Percentiles rank a stretch among this genome's conserved stretches.
Evolutionary conservation across 1,284 basidiomycete genomes (phyloP).

Genomic region (Naganishia sp.): DNA sequence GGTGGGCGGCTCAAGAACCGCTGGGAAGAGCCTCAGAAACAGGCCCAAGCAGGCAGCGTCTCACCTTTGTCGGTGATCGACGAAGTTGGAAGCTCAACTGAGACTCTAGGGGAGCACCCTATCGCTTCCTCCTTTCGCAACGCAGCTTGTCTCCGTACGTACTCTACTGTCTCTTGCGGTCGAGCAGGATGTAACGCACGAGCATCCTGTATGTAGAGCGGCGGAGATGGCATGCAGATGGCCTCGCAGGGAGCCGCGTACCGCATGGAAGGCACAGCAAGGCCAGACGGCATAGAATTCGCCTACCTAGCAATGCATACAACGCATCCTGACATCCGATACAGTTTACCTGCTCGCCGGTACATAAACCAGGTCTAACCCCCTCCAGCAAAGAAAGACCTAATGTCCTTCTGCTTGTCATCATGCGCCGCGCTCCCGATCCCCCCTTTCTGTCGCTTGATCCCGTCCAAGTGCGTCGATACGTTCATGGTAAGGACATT

Average conservation of each 20-base stretch:
- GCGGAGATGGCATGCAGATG: too few relatives aligned
- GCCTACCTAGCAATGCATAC: too few relatives aligned
- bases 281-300: too few relatives aligned
- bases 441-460: slow-evolving; percentile 71
- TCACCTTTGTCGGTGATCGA: slow-evolving; percentile 30
- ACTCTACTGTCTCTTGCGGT: too few relatives aligned
- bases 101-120: background rate
- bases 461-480: slow-evolving; percentile 51
- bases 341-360: background rate
- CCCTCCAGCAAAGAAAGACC: slow-evolving; percentile 71
- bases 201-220: too few relatives aligned
- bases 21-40: too few relatives aligned
- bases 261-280: too few relatives aligned
- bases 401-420: slow-evolving; percentile 71
- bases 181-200: background rate
- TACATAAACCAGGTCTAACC: background rate
- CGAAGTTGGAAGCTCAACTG: background rate
- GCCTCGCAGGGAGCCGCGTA: too few relatives aligned
- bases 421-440: slow-evolving; percentile 72
- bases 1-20: too few relatives aligned
- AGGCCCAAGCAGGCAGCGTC: background rate
- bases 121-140: background rate
- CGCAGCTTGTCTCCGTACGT: background rate
- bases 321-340: background rate
- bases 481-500: slow-evolving; percentile 49